A percentile compares a stretch with the other conserved stretches of the same genome.
These are phyloP conservation scores for Talaromyces pinophilus DNA, from an alignment of 2,329 filamentous ascomycete genomes.

Conservation along the genomic window DNA sequence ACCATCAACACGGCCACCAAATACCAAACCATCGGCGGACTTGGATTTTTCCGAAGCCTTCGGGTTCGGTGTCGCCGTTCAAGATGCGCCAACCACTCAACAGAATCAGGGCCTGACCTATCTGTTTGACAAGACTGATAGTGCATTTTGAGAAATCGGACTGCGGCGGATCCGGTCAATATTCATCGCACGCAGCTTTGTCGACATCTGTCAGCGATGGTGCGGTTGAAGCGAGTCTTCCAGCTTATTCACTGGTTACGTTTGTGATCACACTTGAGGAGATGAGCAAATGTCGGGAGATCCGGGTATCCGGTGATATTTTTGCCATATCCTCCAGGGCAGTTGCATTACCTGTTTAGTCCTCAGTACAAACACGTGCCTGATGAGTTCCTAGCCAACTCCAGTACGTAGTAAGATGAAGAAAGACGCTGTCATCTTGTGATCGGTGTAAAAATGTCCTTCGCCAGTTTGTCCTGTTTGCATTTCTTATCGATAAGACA, in stretches of 20 bases:
- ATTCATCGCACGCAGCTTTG: not conserved
- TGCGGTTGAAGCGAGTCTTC: not conserved
- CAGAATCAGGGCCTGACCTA: no score
- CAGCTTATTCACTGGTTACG: constrained; percentile 1
- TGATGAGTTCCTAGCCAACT: no score
- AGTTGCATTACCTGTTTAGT: not conserved
- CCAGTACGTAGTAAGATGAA: not conserved
- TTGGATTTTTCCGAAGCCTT: no score
- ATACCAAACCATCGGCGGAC: no score
- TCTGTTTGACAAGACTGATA: no score
- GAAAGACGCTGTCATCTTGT: not conserved
- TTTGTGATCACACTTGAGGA: constrained; percentile 5
- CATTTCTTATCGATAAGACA: constrained; percentile 14
- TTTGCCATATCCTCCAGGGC: not conserved
- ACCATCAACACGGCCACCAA: no score
- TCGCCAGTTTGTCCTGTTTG: constrained; percentile 16
- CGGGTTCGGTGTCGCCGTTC: no score
- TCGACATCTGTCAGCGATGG: not conserved
- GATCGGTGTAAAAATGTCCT: not conserved
- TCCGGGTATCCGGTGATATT: not conserved
- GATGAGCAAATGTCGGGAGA: not conserved
- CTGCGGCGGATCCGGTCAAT: no score
- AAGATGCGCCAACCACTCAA: no score
- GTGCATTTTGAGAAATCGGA: no score
- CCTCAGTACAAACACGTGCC: no score